Percentiles rank a stretch among this genome's conserved stretches.
Conservation (phyloP, 495 filamentous ascomycete species). For the Patellaria atrata region DNA sequence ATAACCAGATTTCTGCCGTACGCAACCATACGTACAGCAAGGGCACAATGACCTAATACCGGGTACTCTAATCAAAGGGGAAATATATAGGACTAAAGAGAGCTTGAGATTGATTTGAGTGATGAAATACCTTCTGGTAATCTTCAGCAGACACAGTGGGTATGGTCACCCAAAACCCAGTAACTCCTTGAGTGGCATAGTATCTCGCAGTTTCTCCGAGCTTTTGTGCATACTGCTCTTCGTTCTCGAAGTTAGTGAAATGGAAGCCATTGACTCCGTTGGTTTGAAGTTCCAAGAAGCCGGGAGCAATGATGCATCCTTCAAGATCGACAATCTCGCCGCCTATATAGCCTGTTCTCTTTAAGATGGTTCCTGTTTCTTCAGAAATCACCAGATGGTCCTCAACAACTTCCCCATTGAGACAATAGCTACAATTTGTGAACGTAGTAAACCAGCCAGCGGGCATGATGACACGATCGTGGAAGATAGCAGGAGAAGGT, state of each 20-base stretch:
- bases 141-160: conserved; percentile 26
- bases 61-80: background rate
- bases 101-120: background rate
- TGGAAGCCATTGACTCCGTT: conserved; percentile 30
- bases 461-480: conserved; percentile 23
- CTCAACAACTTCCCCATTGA: conserved; percentile 28
- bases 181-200: conserved; percentile 28
- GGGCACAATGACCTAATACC: too few species aligned
- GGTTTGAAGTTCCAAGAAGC: conserved; percentile 30
- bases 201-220: conserved; percentile 23
- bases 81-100: background rate
- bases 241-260: conserved; percentile 28
- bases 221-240: conserved; percentile 20
- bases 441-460: conserved; percentile 27
- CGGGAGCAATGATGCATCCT: conserved; percentile 27
- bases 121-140: conserved; percentile 29
- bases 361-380: conserved; percentile 25
- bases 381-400: conserved; percentile 25
- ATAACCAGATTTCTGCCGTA: too few species aligned
- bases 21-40: too few species aligned
- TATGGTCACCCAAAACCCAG: conserved; percentile 29
- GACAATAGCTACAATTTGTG: conserved; percentile 30
- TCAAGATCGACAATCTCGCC: conserved; percentile 29
- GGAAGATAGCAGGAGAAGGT: too few species aligned
- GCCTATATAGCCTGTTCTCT: conserved; percentile 29